Evolutionary conservation across 306 rosid genomes (phyloP).

Genomic region (Medicago truncatula): DNA sequence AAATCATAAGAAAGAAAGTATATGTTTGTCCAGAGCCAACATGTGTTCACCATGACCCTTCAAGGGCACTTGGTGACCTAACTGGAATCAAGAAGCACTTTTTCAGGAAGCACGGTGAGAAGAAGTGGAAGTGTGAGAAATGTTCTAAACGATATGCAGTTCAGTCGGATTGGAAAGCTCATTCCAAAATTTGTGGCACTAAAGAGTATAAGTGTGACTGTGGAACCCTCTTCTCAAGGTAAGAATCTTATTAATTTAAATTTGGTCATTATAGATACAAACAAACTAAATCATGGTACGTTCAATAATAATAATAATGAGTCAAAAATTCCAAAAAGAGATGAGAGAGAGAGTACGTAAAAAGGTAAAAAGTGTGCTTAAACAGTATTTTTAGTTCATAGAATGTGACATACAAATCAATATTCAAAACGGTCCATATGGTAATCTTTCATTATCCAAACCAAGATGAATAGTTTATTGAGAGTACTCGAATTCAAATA

Average conservation of each 20-base stretch:
- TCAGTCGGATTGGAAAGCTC: slow-evolving; percentile 97
- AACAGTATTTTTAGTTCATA: neutral
- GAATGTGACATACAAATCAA: neutral
- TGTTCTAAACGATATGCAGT: slow-evolving; percentile 91
- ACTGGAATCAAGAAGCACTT: slow-evolving; percentile 95
- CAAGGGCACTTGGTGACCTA: slow-evolving; percentile 89
- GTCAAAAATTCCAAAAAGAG: neutral
- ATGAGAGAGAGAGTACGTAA: neutral
- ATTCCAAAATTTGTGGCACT: slow-evolving; percentile 92
- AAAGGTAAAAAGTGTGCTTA: slow-evolving; percentile 17
- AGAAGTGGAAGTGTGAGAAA: slow-evolving; percentile 92
- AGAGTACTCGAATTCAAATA: too few relatives aligned
- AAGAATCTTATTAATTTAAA: neutral
- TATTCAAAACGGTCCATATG: neutral
- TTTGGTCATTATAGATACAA: slow-evolving; percentile 1
- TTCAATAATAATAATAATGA: neutral
- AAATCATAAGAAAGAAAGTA: slow-evolving; percentile 70
- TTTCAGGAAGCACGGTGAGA: slow-evolving; percentile 88
- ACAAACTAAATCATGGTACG: neutral
- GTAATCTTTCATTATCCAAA: neutral
- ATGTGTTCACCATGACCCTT: slow-evolving; percentile 85
- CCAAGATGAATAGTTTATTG: too few relatives aligned
- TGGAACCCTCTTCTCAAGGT: slow-evolving; percentile 93
- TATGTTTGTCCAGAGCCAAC: slow-evolving; percentile 79
- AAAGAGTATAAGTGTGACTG: slow-evolving; percentile 87